These are phyloP conservation scores for Vicia villosa DNA, from an alignment of 306 rosid species.

Conservation along the genomic window DNA sequence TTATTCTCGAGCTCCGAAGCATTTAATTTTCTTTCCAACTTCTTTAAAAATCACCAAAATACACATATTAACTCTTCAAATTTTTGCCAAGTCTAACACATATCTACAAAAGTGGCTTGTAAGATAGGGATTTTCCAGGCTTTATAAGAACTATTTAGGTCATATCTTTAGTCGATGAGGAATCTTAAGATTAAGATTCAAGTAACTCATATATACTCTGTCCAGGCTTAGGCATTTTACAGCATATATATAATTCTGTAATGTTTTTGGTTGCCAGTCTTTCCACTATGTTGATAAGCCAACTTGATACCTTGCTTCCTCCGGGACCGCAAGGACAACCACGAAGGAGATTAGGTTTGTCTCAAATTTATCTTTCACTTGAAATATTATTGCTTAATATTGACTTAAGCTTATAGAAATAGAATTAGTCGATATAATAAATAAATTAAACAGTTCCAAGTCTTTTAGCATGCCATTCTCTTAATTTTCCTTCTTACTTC, in stretches of 20 bases:
- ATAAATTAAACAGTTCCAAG: constrained; percentile 1
- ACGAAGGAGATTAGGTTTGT: constrained; percentile 84
- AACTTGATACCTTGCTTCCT: constrained; percentile 79
- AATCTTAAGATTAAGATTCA: constrained; percentile 4
- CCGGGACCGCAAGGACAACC: constrained; percentile 78
- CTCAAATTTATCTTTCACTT: constrained; percentile 30
- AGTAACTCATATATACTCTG: constrained; percentile 1
- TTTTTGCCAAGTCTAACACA: background rate
- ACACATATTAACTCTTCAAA: background rate
- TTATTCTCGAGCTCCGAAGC: constrained; percentile 32
- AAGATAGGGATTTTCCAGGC: background rate
- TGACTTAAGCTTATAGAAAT: constrained; percentile 1
- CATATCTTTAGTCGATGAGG: background rate
- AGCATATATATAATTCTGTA: constrained; percentile 28
- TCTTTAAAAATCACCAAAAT: constrained; percentile 16
- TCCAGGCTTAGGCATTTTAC: background rate
- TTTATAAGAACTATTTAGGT: background rate
- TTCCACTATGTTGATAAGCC: constrained; percentile 56
- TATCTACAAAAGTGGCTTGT: background rate
- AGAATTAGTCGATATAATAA: constrained; percentile 5
- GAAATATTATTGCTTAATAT: constrained; percentile 10
- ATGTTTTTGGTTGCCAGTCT: constrained; percentile 60
- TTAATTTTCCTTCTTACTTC: constrained; percentile 10
- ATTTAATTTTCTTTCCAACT: background rate
- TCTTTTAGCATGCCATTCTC: constrained; percentile 22